phyloP scores from a whole-genome alignment of 768 basidiomycete genomes.

The Sporobolomyces roseus region DNA sequence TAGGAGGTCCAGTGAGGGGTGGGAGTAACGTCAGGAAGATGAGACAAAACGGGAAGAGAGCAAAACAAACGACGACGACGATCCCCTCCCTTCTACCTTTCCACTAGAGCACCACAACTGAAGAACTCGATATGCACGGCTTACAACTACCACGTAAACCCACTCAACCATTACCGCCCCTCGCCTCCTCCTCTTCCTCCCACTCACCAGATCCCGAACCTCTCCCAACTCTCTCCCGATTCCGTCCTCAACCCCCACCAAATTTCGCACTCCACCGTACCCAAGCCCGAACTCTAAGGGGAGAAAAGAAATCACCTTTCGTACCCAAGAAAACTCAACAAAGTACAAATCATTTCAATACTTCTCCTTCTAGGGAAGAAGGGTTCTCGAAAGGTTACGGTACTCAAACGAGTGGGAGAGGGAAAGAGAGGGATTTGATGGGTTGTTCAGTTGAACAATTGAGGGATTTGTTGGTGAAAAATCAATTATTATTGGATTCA shows the following conservation, averaged over 20 bases:
- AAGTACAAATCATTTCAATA: too few species aligned
- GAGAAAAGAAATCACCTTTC: constrained; percentile 30
- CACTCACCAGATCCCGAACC: constrained; percentile 1
- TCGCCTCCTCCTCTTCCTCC: constrained; percentile 10
- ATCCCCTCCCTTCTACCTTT: too few species aligned
- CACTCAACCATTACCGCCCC: constrained; percentile 3
- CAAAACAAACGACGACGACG: neutral
- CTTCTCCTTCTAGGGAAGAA: too few species aligned
- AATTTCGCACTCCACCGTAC: neutral
- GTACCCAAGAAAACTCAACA: constrained; percentile 21
- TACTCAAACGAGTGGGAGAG: neutral
- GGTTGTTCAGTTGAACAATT: constrained; percentile 16
- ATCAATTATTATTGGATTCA: constrained; percentile 14
- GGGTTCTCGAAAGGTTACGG: neutral
- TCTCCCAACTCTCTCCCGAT: constrained; percentile 5
- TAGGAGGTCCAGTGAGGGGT: neutral
- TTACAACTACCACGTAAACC: constrained; percentile 13
- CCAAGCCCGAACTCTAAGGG: neutral
- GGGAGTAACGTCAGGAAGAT: neutral
- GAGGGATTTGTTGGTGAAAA: constrained; percentile 16
- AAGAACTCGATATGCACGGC: constrained; percentile 11
- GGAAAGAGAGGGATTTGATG: constrained; percentile 33
- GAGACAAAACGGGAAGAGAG: neutral
- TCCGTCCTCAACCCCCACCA: constrained; percentile 1
- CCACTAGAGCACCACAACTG: too few species aligned